Percentiles rank a stretch among this genome's conserved stretches.
These are phyloP conservation scores for Arthroderma uncinatum DNA, from an alignment of 2,329 filamentous ascomycete species.

Conservation along the genomic window DNA sequence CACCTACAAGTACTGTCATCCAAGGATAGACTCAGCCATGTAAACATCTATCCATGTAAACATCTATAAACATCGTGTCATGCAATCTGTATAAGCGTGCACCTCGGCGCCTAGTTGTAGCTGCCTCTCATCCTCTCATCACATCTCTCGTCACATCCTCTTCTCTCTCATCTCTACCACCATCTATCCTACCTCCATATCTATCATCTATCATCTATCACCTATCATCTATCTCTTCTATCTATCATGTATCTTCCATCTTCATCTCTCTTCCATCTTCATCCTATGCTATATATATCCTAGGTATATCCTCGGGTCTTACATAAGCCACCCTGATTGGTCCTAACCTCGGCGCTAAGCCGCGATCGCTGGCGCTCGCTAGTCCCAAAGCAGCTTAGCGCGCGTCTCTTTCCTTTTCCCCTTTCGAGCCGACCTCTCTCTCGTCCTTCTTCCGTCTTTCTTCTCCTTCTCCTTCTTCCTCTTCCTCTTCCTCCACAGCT, in stretches of 20 bases:
- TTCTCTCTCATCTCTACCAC: neutral
- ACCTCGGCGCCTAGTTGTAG: too few relatives aligned
- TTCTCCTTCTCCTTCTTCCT: conserved; percentile 16
- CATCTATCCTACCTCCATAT: neutral
- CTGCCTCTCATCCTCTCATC: too few relatives aligned
- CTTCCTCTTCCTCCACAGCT: conserved; percentile 17
- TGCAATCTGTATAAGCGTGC: too few relatives aligned
- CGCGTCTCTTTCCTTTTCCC: conserved; percentile 3
- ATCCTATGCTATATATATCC: neutral
- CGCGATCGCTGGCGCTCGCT: neutral
- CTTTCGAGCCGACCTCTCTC: neutral
- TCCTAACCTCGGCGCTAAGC: neutral
- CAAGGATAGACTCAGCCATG: too few relatives aligned
- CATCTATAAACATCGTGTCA: too few relatives aligned
- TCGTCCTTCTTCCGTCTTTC: neutral
- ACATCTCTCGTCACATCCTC: neutral
- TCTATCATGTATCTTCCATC: neutral
- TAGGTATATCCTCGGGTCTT: neutral
- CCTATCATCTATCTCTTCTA: too few relatives aligned
- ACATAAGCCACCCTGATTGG: conserved; percentile 1
- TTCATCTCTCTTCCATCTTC: neutral
- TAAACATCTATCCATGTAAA: too few relatives aligned
- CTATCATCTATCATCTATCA: too few relatives aligned
- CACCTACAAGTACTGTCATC: too few relatives aligned
- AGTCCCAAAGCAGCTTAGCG: conserved; percentile 3